phyloP scores from a whole-genome alignment of 148 eudicot species.

The Vaccinium vitisidaea region DNA sequence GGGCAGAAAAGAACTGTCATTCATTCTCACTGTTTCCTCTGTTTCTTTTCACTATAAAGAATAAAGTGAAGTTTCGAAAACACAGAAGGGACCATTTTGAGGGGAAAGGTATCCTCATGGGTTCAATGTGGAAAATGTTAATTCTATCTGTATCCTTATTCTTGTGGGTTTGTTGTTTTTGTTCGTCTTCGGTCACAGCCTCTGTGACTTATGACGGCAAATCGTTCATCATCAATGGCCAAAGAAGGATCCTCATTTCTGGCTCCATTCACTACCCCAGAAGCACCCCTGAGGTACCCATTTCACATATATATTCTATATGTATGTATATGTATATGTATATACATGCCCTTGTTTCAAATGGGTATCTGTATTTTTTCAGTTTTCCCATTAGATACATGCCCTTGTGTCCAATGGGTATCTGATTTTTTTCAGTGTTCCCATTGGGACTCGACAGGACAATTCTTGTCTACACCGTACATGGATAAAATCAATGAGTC shows the following conservation, averaged over 20 bases:
- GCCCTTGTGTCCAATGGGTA: background rate
- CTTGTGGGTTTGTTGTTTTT: slow-evolving; percentile 20
- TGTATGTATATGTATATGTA: background rate
- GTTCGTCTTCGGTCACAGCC: slow-evolving; percentile 29
- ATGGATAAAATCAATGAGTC: too few species aligned
- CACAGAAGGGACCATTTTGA: background rate
- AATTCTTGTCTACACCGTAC: too few species aligned
- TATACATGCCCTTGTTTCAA: background rate
- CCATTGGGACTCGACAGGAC: too few species aligned
- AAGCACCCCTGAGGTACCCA: slow-evolving; percentile 79
- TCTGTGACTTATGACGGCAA: slow-evolving; percentile 64
- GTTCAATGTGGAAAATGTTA: slow-evolving; percentile 18
- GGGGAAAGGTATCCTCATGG: background rate
- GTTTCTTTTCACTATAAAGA: background rate
- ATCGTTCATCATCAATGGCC: slow-evolving; percentile 57
- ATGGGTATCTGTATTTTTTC: background rate
- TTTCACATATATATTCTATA: background rate
- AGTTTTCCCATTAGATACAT: background rate
- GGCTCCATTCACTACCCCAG: slow-evolving; percentile 90
- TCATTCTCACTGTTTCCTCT: background rate
- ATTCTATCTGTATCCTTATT: slow-evolving; percentile 13
- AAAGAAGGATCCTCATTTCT: slow-evolving; percentile 66
- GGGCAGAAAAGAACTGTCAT: background rate
- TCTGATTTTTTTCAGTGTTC: background rate
- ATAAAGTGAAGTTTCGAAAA: background rate